A percentile compares a stretch with the other conserved stretches of the same genome.
These are phyloP conservation scores for Apium graveolens DNA, from an alignment of 129 eudicot species.

Conservation along the genomic window DNA sequence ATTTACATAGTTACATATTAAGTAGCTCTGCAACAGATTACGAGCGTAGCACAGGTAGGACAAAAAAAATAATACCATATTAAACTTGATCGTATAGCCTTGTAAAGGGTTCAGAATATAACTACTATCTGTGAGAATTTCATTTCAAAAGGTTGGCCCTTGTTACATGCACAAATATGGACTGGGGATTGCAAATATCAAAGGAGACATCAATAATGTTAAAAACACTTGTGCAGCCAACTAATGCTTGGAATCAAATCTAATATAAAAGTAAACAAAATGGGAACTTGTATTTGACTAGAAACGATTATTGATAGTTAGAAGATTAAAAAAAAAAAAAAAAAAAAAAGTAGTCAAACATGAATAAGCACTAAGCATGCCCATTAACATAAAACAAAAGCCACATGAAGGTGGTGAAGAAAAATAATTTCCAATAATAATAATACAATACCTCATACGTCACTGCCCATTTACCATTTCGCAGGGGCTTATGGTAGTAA, in stretches of 20 bases:
- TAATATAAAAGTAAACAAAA: not conserved
- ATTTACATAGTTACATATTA: too few relatives aligned
- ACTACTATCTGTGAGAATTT: not conserved
- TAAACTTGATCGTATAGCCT: not conserved
- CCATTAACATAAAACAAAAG: not conserved
- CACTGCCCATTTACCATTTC: conserved; percentile 78
- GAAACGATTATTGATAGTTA: not conserved
- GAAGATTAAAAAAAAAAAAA: not conserved
- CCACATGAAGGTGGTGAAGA: not conserved
- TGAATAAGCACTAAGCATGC: not conserved
- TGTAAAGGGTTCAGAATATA: not conserved
- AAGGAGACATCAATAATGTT: not conserved
- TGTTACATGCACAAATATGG: not conserved
- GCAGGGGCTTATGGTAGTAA: conserved; percentile 73
- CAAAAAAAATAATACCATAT: not conserved
- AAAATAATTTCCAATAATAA: not conserved
- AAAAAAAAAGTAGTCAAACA: not conserved
- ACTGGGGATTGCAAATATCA: not conserved
- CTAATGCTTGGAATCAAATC: not conserved
- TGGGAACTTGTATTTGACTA: not conserved
- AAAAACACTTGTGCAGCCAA: not conserved
- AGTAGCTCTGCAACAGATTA: not conserved
- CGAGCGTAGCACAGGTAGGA: not conserved
- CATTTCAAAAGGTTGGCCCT: not conserved
- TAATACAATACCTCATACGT: conserved; percentile 54